phyloP scores from a whole-genome alignment of 176 grass and related monocot species.

The Oryza nivara region DNA sequence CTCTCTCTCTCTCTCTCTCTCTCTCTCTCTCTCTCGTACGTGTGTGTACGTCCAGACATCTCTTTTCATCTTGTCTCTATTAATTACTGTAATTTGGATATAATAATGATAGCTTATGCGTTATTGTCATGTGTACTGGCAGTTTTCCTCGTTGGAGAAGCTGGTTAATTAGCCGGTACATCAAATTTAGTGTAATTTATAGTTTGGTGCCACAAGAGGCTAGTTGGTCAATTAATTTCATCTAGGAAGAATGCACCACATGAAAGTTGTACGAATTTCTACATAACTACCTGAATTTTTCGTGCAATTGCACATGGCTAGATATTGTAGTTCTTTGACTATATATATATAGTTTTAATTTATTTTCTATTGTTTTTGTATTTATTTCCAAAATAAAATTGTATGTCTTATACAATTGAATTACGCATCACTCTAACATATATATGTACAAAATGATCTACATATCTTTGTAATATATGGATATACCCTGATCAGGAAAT shows the following conservation, averaged over 20 bases:
- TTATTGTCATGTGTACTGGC: constrained; percentile 19
- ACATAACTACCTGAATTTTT: not conserved
- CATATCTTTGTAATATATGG: no score
- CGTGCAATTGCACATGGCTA: not conserved
- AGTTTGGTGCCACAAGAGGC: not conserved
- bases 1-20: constrained; percentile 12
- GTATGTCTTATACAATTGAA: not conserved
- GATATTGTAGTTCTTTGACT: not conserved
- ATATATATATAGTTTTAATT: not conserved
- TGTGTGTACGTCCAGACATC: constrained; percentile 31
- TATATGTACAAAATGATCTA: no score
- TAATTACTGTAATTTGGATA: constrained; percentile 49
- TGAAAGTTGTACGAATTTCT: not conserved
- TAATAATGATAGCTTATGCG: constrained; percentile 58
- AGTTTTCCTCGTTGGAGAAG: constrained; percentile 19
- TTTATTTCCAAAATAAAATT: not conserved
- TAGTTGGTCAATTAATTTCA: not conserved
- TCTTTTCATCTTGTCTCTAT: constrained; percentile 37
- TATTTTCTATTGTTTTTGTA: not conserved
- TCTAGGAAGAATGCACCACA: not conserved
- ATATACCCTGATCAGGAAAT: no score
- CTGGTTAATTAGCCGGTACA: not conserved
- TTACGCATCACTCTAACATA: not conserved
- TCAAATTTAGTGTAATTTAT: not conserved
- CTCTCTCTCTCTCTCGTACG: not conserved